Evolutionary conservation across 75 land plant species (phyloP), one percentile per base, ranked within the genome.

Genomic region (Selaginella moellendorffii): DNA sequence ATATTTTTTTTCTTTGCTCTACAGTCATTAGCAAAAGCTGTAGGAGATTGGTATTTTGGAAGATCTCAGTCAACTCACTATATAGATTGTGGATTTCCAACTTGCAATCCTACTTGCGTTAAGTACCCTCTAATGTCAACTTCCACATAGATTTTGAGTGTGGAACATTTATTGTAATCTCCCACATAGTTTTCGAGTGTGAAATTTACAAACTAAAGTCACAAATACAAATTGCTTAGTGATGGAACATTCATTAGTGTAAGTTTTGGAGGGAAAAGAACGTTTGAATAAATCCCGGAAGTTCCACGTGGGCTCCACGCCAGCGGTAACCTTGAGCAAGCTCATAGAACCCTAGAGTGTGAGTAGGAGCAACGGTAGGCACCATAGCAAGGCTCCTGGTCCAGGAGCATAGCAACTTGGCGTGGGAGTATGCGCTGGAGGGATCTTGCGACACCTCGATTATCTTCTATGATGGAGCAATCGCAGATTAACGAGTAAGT

Each of bases 401-500:
- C n/a, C 78, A 80, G 66, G 97, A 92, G 65, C 89, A 92, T 66
- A 67, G 85, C 63, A 88, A 83, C 63, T 69, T 92, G 54, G 97
- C 97, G 1, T 66, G 95, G 26, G 95, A 92, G 42, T 92, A 88
- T 72, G 95, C 97, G 0, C 30, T 81, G 28, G 90, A 88, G 54
- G 97, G 97, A 10, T 76, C 81, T 31, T 92, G 88, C 53, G 97
- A 92, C 68, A 81, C 97, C 25, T 81, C 97, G 21, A 69, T 88
- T 61, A 88, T 92, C 72, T 92, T 92, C 77, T 92, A 87, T 72
- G 97, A 92, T 56, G 89, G 95, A 42, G 96, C 86, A 67, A 76
- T 92, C 54, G 89, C 97, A 92, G 82, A 92, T 92, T 74, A 85
- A 92, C 81, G 85, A 88, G 97, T 92, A 83, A 53, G 62, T 29